These are phyloP conservation scores for Monilinia fructicola DNA, from an alignment of 2,329 filamentous ascomycete species.

Conservation along the genomic window DNA sequence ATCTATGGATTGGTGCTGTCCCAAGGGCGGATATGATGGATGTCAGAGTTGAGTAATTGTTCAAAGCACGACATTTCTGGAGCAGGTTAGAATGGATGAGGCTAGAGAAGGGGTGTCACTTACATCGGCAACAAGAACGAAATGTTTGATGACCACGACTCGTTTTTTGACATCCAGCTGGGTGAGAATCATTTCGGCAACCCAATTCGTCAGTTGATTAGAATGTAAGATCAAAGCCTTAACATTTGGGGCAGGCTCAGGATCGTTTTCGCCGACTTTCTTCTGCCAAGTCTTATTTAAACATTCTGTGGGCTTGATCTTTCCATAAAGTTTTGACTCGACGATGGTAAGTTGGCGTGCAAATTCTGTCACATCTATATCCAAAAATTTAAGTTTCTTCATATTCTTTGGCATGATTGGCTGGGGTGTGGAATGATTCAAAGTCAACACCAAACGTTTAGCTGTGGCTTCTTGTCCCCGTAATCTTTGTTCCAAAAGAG, in stretches of 20 bases:
- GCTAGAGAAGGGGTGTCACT: slow-evolving; percentile 43
- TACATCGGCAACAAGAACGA: slow-evolving; percentile 93
- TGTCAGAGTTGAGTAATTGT: slow-evolving; percentile 96
- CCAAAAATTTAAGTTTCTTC: slow-evolving; percentile 98
- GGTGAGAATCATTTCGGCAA: slow-evolving; percentile 96
- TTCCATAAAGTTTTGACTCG: slow-evolving; percentile 89
- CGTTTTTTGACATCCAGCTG: slow-evolving; percentile 94
- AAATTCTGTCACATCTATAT: slow-evolving; percentile 94
- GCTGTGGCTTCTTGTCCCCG: slow-evolving; percentile 83
- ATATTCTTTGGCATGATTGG: slow-evolving; percentile 98
- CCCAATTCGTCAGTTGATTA: slow-evolving; percentile 99
- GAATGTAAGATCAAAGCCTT: slow-evolving; percentile 96
- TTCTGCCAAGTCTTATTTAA: slow-evolving; percentile 99
- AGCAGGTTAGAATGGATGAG: slow-evolving; percentile 33
- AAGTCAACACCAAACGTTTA: slow-evolving; percentile 82
- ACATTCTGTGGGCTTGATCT: slow-evolving; percentile 94
- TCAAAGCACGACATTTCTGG: slow-evolving; percentile 87
- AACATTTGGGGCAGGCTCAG: slow-evolving; percentile 88
- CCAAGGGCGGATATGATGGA: slow-evolving; percentile 96
- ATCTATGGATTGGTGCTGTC: slow-evolving; percentile 89
- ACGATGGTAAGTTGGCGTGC: slow-evolving; percentile 97
- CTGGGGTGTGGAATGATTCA: slow-evolving; percentile 76
- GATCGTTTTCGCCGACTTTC: slow-evolving; percentile 78
- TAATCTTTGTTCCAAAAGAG: slow-evolving; percentile 83
- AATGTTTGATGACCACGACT: slow-evolving; percentile 97